Conservation (phyloP, 495 filamentous ascomycete species). For the Acidomyces sp. region DNA sequence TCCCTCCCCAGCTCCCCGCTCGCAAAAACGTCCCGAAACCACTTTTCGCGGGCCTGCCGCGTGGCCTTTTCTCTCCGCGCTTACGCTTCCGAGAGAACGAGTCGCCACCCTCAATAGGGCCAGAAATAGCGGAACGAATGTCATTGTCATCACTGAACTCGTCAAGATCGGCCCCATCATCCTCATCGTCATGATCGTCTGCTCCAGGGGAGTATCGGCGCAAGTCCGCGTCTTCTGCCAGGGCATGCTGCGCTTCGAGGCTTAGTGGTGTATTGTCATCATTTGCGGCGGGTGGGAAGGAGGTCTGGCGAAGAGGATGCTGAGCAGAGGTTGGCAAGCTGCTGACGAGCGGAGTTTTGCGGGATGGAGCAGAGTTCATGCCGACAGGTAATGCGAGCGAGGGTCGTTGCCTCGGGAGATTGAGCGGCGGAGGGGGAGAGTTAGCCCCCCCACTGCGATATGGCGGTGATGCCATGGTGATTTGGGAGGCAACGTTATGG, state of each 20-base stretch:
- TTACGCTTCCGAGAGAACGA: slow-evolving; percentile 9
- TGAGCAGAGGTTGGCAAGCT: slow-evolving; percentile 35
- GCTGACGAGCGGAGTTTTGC: slow-evolving; percentile 44
- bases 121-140: slow-evolving; percentile 30
- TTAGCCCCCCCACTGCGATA: slow-evolving; percentile 33
- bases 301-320: slow-evolving; percentile 79
- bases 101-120: slow-evolving; percentile 18
- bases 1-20: slow-evolving; percentile 29
- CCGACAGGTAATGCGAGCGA: slow-evolving; percentile 35
- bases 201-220: slow-evolving; percentile 44
- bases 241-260: slow-evolving; percentile 21
- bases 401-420: slow-evolving; percentile 46
- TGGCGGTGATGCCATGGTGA: slow-evolving; percentile 50
- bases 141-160: slow-evolving; percentile 27
- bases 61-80: slow-evolving; percentile 7
- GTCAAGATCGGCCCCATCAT: slow-evolving; percentile 58
- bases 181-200: slow-evolving; percentile 46
- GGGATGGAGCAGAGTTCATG: slow-evolving; percentile 37
- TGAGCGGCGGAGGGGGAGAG: slow-evolving; percentile 41
- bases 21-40: background rate
- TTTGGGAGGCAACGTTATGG: no score
- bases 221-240: slow-evolving; percentile 28
- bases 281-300: slow-evolving; percentile 54
- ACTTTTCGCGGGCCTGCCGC: slow-evolving; percentile 6
- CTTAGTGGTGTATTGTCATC: no score